Conservation (phyloP, 192 early-diverging fungal genomes). For the Phycomyces nitens region DNA sequence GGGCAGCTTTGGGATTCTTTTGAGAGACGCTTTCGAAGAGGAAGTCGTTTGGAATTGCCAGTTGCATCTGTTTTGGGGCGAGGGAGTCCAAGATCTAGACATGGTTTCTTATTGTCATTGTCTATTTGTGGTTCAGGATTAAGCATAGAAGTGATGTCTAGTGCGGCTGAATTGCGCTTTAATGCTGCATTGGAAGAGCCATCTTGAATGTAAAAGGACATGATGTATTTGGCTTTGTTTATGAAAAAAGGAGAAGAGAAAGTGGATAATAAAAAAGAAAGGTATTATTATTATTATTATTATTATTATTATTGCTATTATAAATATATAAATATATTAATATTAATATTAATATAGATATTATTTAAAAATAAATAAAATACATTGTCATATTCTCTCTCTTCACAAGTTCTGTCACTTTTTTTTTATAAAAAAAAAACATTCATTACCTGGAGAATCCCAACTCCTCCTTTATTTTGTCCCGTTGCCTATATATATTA, state of each 20-base stretch:
- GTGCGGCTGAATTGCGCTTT: not conserved
- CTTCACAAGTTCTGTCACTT: too few relatives aligned
- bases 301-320: not conserved
- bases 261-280: not conserved
- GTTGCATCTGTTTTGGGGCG: not conserved
- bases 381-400: too few relatives aligned
- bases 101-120: not conserved
- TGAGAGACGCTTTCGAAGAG: conserved; percentile 21
- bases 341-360: too few relatives aligned
- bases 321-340: too few relatives aligned
- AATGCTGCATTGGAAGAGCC: conserved; percentile 1
- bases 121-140: not conserved
- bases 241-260: not conserved
- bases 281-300: not conserved
- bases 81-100: not conserved
- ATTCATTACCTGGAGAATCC: too few relatives aligned
- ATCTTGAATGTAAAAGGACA: not conserved
- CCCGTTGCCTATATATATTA: too few relatives aligned
- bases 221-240: not conserved
- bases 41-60: conserved; percentile 6
- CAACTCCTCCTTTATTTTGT: too few relatives aligned
- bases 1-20: not conserved
- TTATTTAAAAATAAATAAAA: too few relatives aligned
- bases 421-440: too few relatives aligned
- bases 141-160: not conserved